These are phyloP conservation scores for Jackrogersella minutella DNA, from an alignment of 495 filamentous ascomycete species.

Conservation along the genomic window DNA sequence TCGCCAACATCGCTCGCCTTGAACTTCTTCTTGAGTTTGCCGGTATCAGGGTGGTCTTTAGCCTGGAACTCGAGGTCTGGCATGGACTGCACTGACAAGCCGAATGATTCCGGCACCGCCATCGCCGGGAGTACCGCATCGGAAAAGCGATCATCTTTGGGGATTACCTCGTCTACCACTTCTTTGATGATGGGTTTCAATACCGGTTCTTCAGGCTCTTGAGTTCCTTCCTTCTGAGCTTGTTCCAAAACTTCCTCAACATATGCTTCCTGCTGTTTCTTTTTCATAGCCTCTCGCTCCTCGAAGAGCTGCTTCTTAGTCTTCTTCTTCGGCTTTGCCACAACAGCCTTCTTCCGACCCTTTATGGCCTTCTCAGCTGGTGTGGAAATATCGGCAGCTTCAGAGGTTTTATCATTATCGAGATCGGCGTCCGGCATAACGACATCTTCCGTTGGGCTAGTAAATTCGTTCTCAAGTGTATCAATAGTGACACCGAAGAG, in stretches of 20 bases:
- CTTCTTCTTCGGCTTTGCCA: conserved; percentile 66
- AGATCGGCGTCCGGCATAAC: conserved; percentile 49
- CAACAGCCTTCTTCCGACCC: conserved; percentile 53
- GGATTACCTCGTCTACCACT: conserved; percentile 18
- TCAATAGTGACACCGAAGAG: conserved; percentile 71
- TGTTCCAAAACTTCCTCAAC: conserved; percentile 43
- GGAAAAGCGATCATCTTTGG: conserved; percentile 42
- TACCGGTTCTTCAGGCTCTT: conserved; percentile 37
- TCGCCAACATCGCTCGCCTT: conserved; percentile 66
- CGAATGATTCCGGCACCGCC: conserved; percentile 34
- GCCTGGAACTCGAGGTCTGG: conserved; percentile 53
- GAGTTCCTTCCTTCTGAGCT: conserved; percentile 42
- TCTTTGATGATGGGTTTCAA: conserved; percentile 22
- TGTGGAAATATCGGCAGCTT: conserved; percentile 35
- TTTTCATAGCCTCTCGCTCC: conserved; percentile 70
- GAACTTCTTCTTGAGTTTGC: conserved; percentile 84
- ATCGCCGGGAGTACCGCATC: conserved; percentile 42
- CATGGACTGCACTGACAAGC: conserved; percentile 36
- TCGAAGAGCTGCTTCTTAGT: conserved; percentile 77
- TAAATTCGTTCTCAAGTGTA: conserved; percentile 58
- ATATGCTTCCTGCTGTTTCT: conserved; percentile 53
- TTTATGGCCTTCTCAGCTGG: conserved; percentile 36
- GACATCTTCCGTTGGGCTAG: conserved; percentile 51
- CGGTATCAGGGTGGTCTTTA: conserved; percentile 78
- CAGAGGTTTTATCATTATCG: conserved; percentile 48